Evolutionary conservation across 192 early-diverging fungal genomes (phyloP), one percentile per base, ranked within the genome.

Genomic region (Coemansia umbellata): DNA sequence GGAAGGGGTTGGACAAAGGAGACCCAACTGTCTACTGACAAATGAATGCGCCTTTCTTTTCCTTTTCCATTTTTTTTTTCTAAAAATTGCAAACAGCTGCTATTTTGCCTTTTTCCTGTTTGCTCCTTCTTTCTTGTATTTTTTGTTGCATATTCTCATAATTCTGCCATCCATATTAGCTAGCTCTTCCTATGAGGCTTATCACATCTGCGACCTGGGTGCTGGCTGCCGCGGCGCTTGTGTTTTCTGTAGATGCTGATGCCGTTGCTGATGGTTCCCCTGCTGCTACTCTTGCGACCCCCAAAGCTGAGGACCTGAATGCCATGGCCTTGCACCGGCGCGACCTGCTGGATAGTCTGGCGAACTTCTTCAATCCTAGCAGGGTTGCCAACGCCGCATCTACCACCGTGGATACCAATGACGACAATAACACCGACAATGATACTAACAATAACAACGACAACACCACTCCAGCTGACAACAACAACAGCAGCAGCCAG

Each of bases 181-280:
- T 37, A 13, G 24, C 24, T n/a, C 27, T 26, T 55, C 23, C 19
- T n/a, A 55, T 55, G 44, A 45, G 47, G 47, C 23, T 48, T 53
- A 28, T 44, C 49, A 50, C 36, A 26, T 40, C 58, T 27, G 37
- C 45, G 36, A 55, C 53, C 50, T 52, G 53, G 66, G 58, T 49
- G 59, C 59, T 69, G 66, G 66, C 59, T 11, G 54, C 59, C 59
- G 24, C 54, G 13, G 39, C 50, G 14, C 35, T 57, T 48, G 32
- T 31, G 30, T n/a, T 30, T 3, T 31, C 32, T 0, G 48, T 21
- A 15, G 32, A 2, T 7, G 33, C 48, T 21, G 30, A n/a, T n/a
- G n/a, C n/a, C n/a, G n/a, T n/a, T n/a, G n/a, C n/a, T n/a, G n/a
- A n/a, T n/a, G n/a, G n/a, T n/a, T n/a, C n/a, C n/a, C n/a, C n/a